These are phyloP conservation scores for Aspergillus tamarii DNA, from an alignment of 2,329 filamentous ascomycete genomes.

Conservation along the genomic window DNA sequence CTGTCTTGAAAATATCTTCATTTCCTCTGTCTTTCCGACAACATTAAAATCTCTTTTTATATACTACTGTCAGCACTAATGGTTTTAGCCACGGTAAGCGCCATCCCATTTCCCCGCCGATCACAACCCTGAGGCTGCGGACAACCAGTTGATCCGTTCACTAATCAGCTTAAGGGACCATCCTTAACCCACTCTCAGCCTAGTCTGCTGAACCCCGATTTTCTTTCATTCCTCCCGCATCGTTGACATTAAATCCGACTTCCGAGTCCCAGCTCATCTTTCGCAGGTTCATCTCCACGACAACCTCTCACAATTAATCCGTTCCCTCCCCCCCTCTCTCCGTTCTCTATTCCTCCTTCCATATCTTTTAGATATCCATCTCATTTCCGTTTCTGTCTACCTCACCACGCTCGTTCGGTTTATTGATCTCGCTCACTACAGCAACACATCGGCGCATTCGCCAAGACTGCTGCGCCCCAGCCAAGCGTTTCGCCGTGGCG, in stretches of 20 bases:
- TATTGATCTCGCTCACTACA: background rate
- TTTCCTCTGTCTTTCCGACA: background rate
- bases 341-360: background rate
- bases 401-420: constrained; percentile 5
- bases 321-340: background rate
- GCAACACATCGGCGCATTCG: background rate
- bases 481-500: constrained; percentile 8
- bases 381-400: background rate
- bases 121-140: background rate
- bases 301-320: background rate
- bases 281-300: background rate
- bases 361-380: too few species aligned
- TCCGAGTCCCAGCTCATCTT: background rate
- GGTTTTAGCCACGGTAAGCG: background rate
- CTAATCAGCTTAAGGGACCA: background rate
- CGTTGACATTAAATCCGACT: background rate
- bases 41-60: background rate
- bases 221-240: constrained; percentile 1
- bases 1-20: background rate
- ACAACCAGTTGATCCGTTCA: background rate
- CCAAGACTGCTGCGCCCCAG: constrained; percentile 20
- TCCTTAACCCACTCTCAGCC: background rate
- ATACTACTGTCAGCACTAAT: background rate
- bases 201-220: background rate
- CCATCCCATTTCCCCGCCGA: background rate